Percentiles rank a stretch among this genome's conserved stretches.
phyloP scores from a whole-genome alignment of 441 rosid genomes.

The Bruguiera hainesii region DNA sequence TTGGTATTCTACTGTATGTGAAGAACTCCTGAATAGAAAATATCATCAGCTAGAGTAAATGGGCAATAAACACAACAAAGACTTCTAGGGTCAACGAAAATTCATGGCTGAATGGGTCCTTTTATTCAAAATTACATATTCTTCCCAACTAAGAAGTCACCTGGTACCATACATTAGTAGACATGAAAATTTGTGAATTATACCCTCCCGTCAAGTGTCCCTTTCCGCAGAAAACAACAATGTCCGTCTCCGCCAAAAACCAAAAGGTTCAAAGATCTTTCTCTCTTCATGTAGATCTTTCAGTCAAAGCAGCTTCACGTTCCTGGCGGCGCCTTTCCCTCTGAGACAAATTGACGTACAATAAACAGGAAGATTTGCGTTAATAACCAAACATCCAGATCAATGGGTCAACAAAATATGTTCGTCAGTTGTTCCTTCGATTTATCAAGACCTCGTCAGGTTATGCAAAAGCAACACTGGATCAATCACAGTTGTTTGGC shows the following conservation, averaged over 20 bases:
- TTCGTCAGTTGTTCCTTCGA: not conserved
- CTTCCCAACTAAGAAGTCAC: no score
- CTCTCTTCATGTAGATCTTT: conserved; percentile 13
- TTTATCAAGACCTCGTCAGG: no score
- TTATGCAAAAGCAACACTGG: no score
- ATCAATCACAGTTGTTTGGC: no score
- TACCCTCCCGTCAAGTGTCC: no score
- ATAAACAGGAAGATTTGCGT: conserved; percentile 1
- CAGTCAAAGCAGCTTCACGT: conserved; percentile 29
- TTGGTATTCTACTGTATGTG: not conserved
- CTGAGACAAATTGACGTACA: conserved; percentile 17
- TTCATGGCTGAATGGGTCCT: no score
- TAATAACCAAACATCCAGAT: not conserved
- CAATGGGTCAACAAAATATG: not conserved
- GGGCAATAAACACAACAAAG: not conserved
- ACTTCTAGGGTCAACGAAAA: not conserved
- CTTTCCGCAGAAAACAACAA: no score
- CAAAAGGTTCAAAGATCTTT: not conserved
- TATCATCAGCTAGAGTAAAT: not conserved
- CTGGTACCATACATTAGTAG: no score
- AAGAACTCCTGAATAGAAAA: no score
- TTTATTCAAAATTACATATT: no score
- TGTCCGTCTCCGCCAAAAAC: no score
- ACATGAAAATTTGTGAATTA: no score
- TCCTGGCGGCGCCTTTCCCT: conserved; percentile 32